Conservation (phyloP, 192 early-diverging fungal genomes). For the Backusella morwellensis region DNA sequence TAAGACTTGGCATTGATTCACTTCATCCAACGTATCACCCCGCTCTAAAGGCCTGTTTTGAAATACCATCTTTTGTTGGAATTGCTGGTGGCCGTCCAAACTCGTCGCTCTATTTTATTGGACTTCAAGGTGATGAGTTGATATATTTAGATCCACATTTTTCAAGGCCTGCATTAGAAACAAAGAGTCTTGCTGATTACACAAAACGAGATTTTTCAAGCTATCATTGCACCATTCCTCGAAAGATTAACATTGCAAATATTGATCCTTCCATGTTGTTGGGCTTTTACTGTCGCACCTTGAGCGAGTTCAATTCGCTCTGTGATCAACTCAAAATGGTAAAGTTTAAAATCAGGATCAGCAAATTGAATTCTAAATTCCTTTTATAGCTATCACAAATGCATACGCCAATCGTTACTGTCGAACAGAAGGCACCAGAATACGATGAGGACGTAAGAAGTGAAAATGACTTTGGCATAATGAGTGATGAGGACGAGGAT, state of each 20-base stretch:
- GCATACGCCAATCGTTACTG: conserved; percentile 58
- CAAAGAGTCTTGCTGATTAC: conserved; percentile 45
- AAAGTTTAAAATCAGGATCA: neutral
- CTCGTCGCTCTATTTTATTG: conserved; percentile 92
- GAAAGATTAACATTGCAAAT: conserved; percentile 69
- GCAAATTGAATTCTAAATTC: neutral
- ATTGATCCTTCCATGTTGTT: conserved; percentile 94
- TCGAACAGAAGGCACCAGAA: conserved; percentile 62
- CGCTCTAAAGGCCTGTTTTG: conserved; percentile 72
- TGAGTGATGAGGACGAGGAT: conserved; percentile 33
- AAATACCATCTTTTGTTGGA: conserved; percentile 76
- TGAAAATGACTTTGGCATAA: conserved; percentile 40
- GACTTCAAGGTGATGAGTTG: conserved; percentile 76
- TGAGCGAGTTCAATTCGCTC: conserved; percentile 60
- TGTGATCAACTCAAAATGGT: conserved; percentile 50
- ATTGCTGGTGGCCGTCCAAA: conserved; percentile 96
- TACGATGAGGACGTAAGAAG: conserved; percentile 57
- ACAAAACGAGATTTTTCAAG: conserved; percentile 64
- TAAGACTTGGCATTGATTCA: conserved; percentile 86
- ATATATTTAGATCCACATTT: conserved; percentile 94
- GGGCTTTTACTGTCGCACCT: conserved; percentile 78
- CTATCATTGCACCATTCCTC: conserved; percentile 79
- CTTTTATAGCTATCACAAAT: conserved; percentile 36
- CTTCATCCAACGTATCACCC: conserved; percentile 86
- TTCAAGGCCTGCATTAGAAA: conserved; percentile 64